Percentiles rank a stretch among this genome's conserved stretches.
These are phyloP conservation scores for Penicillium sp. DNA, from an alignment of 2,329 filamentous ascomycete species.

Conservation along the genomic window DNA sequence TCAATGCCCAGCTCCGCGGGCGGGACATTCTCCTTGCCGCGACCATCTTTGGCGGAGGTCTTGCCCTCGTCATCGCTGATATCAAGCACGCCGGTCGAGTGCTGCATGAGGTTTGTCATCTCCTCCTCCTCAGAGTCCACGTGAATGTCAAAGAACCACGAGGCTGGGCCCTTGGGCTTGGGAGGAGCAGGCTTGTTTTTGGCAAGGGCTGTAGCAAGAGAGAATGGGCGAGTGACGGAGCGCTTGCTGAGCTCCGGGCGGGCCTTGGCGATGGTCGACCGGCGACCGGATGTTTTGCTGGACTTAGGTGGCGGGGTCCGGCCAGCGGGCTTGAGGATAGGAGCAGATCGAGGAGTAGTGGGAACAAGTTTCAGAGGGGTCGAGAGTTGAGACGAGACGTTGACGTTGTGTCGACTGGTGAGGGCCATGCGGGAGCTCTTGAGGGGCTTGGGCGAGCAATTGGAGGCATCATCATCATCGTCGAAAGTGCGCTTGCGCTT, in stretches of 20 bases:
- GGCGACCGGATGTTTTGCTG: conserved; percentile 63
- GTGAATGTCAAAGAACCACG: conserved; percentile 90
- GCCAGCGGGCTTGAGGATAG: conserved; percentile 65
- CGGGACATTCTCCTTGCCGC: conserved; percentile 90
- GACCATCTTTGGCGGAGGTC: conserved; percentile 50
- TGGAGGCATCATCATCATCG: conserved; percentile 29
- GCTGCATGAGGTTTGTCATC: conserved; percentile 87
- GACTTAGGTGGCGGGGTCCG: conserved; percentile 72
- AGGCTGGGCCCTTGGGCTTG: conserved; percentile 41
- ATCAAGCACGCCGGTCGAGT: conserved; percentile 79
- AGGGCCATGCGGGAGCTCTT: conserved; percentile 45
- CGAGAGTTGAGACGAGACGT: conserved; percentile 17
- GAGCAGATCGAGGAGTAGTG: conserved; percentile 46
- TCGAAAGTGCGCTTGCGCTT: conserved; percentile 40
- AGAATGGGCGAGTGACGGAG: conserved; percentile 61
- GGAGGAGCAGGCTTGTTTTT: conserved; percentile 52
- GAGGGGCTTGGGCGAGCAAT: conserved; percentile 45
- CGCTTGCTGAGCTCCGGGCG: conserved; percentile 61
- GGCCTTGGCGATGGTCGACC: conserved; percentile 58
- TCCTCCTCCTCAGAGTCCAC: conserved; percentile 88
- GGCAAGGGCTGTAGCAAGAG: conserved; percentile 68
- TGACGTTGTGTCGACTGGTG: conserved; percentile 20
- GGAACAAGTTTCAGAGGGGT: conserved; percentile 28
- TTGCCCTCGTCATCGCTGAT: conserved; percentile 76
- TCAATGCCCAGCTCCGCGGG: conserved; percentile 58